A percentile compares a stretch with the other conserved stretches of the same genome.
These are phyloP conservation scores for Cyberlindnera suaveolens DNA, from an alignment of 805 yeast species.

Conservation along the genomic window DNA sequence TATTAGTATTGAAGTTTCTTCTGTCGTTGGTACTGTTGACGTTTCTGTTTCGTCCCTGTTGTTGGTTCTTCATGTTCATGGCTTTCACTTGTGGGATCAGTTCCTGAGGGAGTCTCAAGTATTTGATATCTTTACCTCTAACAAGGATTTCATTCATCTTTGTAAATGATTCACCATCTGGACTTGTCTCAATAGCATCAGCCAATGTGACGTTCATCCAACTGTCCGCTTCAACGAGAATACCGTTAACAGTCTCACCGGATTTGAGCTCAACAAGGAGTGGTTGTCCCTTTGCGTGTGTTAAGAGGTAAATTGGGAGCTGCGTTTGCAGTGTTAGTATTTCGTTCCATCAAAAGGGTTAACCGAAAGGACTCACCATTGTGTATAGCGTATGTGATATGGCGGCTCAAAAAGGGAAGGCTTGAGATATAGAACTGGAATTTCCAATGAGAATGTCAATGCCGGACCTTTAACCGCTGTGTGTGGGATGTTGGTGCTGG, in stretches of 20 bases:
- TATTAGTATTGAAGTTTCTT: constrained; percentile 27
- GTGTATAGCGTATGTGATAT: background rate
- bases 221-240: constrained; percentile 77
- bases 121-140: constrained; percentile 80
- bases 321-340: constrained; percentile 21
- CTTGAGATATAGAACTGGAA: no score
- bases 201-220: constrained; percentile 91
- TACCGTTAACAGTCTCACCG: constrained; percentile 86
- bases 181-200: constrained; percentile 64
- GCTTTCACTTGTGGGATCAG: constrained; percentile 72
- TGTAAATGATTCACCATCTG: constrained; percentile 53
- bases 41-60: constrained; percentile 37
- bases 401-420: background rate
- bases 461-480: no score
- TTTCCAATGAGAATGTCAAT: no score
- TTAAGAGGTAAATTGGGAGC: constrained; percentile 89
- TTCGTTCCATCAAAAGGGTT: background rate
- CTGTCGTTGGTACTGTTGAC: constrained; percentile 37
- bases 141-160: constrained; percentile 72
- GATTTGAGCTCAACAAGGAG: constrained; percentile 85
- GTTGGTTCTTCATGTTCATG: constrained; percentile 46
- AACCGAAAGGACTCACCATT: constrained; percentile 1
- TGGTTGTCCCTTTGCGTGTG: constrained; percentile 85
- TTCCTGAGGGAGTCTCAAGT: constrained; percentile 68
- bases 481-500: no score